These are phyloP conservation scores for Hymenoscyphus occultus DNA, from an alignment of 2,329 filamentous ascomycete species.

Conservation along the genomic window DNA sequence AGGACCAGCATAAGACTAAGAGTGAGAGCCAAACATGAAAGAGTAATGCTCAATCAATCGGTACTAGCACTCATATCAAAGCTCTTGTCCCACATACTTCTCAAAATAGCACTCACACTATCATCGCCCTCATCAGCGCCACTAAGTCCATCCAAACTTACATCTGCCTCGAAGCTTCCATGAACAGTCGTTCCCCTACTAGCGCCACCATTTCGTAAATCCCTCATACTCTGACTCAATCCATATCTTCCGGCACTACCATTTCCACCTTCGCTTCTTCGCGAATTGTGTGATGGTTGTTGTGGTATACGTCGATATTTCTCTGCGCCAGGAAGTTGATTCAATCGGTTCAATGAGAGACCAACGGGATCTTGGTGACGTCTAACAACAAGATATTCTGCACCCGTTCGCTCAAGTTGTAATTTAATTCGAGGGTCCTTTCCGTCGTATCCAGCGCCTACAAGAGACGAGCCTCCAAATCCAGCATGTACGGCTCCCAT, in stretches of 20 bases:
- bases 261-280: constrained; percentile 32
- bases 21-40: neutral
- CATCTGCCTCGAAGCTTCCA: constrained; percentile 25
- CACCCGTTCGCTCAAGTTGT: constrained; percentile 65
- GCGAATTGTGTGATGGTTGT: constrained; percentile 34
- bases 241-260: constrained; percentile 34
- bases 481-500: constrained; percentile 27
- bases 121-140: constrained; percentile 46
- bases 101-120: constrained; percentile 49
- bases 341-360: constrained; percentile 55
- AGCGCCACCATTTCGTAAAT: constrained; percentile 22
- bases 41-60: constrained; percentile 30
- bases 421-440: constrained; percentile 62
- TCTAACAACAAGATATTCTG: constrained; percentile 72
- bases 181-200: constrained; percentile 12
- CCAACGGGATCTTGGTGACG: constrained; percentile 69
- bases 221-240: constrained; percentile 42
- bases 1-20: neutral
- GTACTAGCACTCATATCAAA: constrained; percentile 54
- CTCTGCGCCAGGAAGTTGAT: constrained; percentile 50
- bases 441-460: constrained; percentile 54
- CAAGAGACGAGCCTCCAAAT: constrained; percentile 21
- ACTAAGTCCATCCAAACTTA: constrained; percentile 17
- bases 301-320: constrained; percentile 48
- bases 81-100: constrained; percentile 61